phyloP scores from a whole-genome alignment of 1,139 yeast genomes.

The Diutina scorzettiae region DNA sequence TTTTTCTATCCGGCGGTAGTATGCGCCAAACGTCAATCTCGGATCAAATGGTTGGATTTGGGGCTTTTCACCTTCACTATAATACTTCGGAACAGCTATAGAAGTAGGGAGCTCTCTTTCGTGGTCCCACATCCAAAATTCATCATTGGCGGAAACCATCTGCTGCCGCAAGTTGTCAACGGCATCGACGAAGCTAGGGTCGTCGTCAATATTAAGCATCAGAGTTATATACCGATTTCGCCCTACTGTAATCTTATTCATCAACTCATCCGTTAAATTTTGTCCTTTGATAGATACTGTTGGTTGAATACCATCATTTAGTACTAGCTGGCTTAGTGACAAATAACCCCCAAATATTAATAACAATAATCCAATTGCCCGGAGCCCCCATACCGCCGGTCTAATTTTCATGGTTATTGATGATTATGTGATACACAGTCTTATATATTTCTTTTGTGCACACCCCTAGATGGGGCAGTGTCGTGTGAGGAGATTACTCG shows the following conservation, averaged over 20 bases:
- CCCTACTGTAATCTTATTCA: too few relatives aligned
- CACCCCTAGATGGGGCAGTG: background rate
- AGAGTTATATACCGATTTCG: background rate
- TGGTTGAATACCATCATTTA: too few relatives aligned
- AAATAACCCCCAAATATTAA: background rate
- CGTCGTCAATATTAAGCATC: constrained; percentile 10
- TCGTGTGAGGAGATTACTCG: background rate
- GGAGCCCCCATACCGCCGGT: background rate
- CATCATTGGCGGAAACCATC: constrained; percentile 13
- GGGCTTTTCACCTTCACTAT: constrained; percentile 9
- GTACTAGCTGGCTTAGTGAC: too few relatives aligned
- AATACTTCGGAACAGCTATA: constrained; percentile 15
- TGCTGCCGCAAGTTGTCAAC: constrained; percentile 11
- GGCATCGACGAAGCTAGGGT: constrained; percentile 11
- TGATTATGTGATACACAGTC: too few relatives aligned
- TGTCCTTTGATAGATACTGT: too few relatives aligned
- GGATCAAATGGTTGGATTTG: constrained; percentile 32
- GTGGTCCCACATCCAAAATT: constrained; percentile 20
- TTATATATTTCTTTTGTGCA: too few relatives aligned
- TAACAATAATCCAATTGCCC: background rate
- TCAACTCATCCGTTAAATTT: too few relatives aligned
- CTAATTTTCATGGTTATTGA: background rate
- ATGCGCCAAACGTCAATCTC: constrained; percentile 32
- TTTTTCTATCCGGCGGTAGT: constrained; percentile 18
- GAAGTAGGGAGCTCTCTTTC: constrained; percentile 11